These are phyloP conservation scores for Zygosaccharomyces lentus DNA, from an alignment of 805 yeast species.

Conservation along the genomic window DNA sequence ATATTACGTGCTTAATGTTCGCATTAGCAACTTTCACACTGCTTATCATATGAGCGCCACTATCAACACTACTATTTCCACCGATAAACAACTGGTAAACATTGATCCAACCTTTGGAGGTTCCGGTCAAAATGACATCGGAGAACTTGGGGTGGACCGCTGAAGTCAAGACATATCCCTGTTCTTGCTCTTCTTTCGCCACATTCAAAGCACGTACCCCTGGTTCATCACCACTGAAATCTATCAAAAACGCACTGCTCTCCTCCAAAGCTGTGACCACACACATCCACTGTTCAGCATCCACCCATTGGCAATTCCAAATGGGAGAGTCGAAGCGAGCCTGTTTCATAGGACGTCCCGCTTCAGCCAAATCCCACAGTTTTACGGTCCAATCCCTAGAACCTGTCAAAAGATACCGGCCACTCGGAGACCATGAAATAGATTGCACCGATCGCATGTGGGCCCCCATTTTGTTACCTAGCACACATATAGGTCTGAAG, in stretches of 20 bases:
- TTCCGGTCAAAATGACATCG: constrained; percentile 63
- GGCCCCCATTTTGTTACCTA: constrained; percentile 50
- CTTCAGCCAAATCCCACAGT: constrained; percentile 66
- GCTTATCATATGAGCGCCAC: constrained; percentile 37
- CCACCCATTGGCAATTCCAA: constrained; percentile 47
- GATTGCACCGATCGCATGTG: constrained; percentile 75
- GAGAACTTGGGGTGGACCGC: constrained; percentile 30
- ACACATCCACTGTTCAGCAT: constrained; percentile 36
- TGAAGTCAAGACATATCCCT: constrained; percentile 29
- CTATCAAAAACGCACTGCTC: constrained; percentile 39
- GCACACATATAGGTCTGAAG: constrained; percentile 28
- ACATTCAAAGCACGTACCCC: constrained; percentile 1
- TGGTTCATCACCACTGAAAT: constrained; percentile 13
- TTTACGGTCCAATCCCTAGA: constrained; percentile 80
- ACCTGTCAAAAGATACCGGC: constrained; percentile 62
- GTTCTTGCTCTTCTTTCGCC: constrained; percentile 12
- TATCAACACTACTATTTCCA: not conserved
- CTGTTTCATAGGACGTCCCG: constrained; percentile 39
- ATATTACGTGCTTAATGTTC: constrained; percentile 62
- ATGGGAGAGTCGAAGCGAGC: constrained; percentile 63
- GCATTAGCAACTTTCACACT: constrained; percentile 59
- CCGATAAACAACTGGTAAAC: constrained; percentile 35
- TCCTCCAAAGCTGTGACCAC: constrained; percentile 66
- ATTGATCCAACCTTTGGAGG: constrained; percentile 73
- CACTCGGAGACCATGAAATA: constrained; percentile 68